These are phyloP conservation scores for Cardiospermum halicacabum DNA, from an alignment of 345 rosid genomes.

Conservation along the genomic window DNA sequence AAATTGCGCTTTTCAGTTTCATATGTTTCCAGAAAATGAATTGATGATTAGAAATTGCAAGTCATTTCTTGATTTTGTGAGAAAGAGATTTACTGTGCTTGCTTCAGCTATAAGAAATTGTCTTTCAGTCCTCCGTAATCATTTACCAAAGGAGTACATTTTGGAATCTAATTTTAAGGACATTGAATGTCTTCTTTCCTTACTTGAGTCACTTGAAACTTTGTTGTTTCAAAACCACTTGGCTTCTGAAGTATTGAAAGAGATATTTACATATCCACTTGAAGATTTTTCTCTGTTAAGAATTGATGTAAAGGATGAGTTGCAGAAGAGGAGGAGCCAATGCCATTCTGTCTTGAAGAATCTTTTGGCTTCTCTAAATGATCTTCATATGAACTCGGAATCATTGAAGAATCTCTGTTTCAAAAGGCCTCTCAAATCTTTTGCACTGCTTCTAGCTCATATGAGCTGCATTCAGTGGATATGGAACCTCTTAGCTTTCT, in stretches of 20 bases:
- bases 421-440: slow-evolving; percentile 28
- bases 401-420: slow-evolving; percentile 30
- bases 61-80: slow-evolving; percentile 30
- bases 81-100: slow-evolving; percentile 8
- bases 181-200: slow-evolving; percentile 10
- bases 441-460: slow-evolving; percentile 39
- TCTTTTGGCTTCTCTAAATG: slow-evolving; percentile 8
- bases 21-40: slow-evolving; percentile 23
- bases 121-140: slow-evolving; percentile 24
- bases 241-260: slow-evolving; percentile 21
- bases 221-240: slow-evolving; percentile 14
- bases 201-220: slow-evolving; percentile 23
- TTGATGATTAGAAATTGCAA: not conserved
- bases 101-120: slow-evolving; percentile 19
- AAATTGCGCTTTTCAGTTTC: slow-evolving; percentile 22
- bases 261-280: slow-evolving; percentile 17
- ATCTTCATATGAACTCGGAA: slow-evolving; percentile 8
- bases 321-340: slow-evolving; percentile 18
- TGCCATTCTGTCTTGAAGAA: slow-evolving; percentile 23
- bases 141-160: slow-evolving; percentile 22
- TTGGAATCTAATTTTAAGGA: slow-evolving; percentile 12
- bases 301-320: not conserved
- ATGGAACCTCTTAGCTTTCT: slow-evolving; percentile 32
- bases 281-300: not conserved
- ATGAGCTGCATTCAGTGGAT: slow-evolving; percentile 20